Base-by-base conservation (phyloP, 139 green algal genomes). In the Chlorella vulgaris region DNA sequence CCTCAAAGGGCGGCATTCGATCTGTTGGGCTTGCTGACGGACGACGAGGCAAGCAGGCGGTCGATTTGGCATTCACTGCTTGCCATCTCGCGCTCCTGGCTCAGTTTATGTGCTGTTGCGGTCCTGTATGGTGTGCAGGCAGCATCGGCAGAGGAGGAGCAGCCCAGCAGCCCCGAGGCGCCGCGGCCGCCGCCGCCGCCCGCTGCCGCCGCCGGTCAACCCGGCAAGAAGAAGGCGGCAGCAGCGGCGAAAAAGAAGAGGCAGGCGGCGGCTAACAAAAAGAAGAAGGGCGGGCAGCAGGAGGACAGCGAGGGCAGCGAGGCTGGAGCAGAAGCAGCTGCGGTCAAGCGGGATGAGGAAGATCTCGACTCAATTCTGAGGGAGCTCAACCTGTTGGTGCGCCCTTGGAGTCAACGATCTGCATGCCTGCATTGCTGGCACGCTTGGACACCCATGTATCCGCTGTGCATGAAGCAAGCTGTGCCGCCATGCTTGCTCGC, bases 1-100 rank as follows among this genome's bases (percentile, higher is more conserved):
- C 31, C 40, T 5, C 24, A 38, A 22, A 2, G 29, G 0, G 53
- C 67, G 0, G 81, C 85, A 0, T 95, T 95, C 83, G 94, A 95
- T 75, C 92, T 90, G 0, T 94, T 95, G 60, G 81, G 89, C n/a
- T 83, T 95, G 42, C 69, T 95, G 5, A 86, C 90, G n/a, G 86
- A 86, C 33, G 86, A 90, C 4, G 87, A 94, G 43, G 87, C 84
- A 31, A 40, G 74, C 15, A 15, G 2, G 43, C 22, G 26, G 21
- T 21, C 7, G 26, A n/a, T n/a, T n/a, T n/a, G n/a, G n/a, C n/a
- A n/a, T n/a, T 29, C 58, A 21, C 18, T 29, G 58, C 7, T 29
- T 15, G 26, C 7, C 76, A 6, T 42, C 28, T 1, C 26, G 4
- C 5, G 42, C 22, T 2, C 19, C 33, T 28, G 7, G 22, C 4